Conservation (phyloP, 805 yeast species). For the Ogataea polymorpha region DNA sequence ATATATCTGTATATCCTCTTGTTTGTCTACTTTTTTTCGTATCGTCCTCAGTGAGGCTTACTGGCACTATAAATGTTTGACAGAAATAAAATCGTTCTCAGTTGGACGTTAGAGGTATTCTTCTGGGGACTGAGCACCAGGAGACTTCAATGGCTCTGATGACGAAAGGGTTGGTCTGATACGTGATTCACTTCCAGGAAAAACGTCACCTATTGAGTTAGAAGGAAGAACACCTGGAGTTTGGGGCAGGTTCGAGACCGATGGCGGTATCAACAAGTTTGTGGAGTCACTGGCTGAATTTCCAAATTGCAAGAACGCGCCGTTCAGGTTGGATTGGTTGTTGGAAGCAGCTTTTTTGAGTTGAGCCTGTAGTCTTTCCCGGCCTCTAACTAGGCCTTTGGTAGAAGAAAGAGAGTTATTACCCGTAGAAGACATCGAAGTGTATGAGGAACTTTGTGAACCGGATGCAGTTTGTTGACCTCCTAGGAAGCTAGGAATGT, state of each 20-base stretch:
- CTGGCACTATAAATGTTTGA: slow-evolving; percentile 9
- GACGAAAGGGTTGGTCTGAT: neutral
- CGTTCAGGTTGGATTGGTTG: slow-evolving; percentile 11
- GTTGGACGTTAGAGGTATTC: slow-evolving; percentile 2
- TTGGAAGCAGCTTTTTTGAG: slow-evolving; percentile 19
- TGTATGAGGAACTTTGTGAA: slow-evolving; percentile 2
- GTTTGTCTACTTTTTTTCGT: slow-evolving; percentile 9
- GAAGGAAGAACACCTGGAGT: slow-evolving; percentile 26
- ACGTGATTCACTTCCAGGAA: slow-evolving; percentile 11
- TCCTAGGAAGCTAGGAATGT: slow-evolving; percentile 3
- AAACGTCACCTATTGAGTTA: slow-evolving; percentile 22
- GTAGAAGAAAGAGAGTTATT: slow-evolving; percentile 5
- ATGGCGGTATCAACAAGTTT: neutral
- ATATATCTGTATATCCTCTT: slow-evolving; percentile 4
- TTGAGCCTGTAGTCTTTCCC: slow-evolving; percentile 24
- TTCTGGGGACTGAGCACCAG: neutral
- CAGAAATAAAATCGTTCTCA: slow-evolving; percentile 3
- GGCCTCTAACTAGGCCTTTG: slow-evolving; percentile 21
- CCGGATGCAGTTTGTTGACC: neutral
- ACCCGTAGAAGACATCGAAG: slow-evolving; percentile 4
- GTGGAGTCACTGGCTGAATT: neutral
- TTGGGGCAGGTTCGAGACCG: slow-evolving; percentile 16
- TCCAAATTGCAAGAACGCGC: slow-evolving; percentile 16
- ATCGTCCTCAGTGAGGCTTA: slow-evolving; percentile 3
- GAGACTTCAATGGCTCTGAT: slow-evolving; percentile 3